Evolutionary conservation across 176 grass and related monocot genomes (phyloP).

Genomic region (Phragmites australis): DNA sequence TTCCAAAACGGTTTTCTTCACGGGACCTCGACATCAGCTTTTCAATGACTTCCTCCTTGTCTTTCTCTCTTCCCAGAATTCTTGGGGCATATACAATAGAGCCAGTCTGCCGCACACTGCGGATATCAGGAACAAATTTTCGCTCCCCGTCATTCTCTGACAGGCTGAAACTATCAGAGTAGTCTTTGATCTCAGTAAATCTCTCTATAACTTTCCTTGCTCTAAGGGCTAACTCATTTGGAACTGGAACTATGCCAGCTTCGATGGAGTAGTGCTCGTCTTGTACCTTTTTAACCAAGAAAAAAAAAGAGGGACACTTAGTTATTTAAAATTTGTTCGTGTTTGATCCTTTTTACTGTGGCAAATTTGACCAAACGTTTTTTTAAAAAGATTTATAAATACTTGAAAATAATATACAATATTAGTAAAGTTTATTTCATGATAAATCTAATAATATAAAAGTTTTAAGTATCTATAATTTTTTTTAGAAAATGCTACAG

Average conservation of each 20-base stretch:
- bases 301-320: neutral
- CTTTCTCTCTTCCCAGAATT: conserved; percentile 23
- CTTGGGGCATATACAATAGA: conserved; percentile 15
- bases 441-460: too few species aligned
- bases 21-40: neutral
- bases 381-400: too few species aligned
- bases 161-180: neutral
- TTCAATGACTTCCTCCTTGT: neutral
- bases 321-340: too few species aligned
- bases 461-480: too few species aligned
- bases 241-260: neutral
- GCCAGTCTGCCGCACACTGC: conserved; percentile 1
- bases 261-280: neutral
- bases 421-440: too few species aligned
- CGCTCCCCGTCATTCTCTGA: neutral
- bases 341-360: too few species aligned
- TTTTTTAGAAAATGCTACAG: too few species aligned
- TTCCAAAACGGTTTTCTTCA: too few species aligned
- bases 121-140: neutral
- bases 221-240: conserved; percentile 20
- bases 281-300: neutral
- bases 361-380: too few species aligned
- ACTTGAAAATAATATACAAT: too few species aligned
- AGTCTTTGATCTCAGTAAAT: conserved; percentile 34
- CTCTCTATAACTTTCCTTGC: conserved; percentile 20